Percentiles rank a stretch among this genome's conserved stretches.
phyloP scores from a whole-genome alignment of 306 rosid species.

The Urtica urens region DNA sequence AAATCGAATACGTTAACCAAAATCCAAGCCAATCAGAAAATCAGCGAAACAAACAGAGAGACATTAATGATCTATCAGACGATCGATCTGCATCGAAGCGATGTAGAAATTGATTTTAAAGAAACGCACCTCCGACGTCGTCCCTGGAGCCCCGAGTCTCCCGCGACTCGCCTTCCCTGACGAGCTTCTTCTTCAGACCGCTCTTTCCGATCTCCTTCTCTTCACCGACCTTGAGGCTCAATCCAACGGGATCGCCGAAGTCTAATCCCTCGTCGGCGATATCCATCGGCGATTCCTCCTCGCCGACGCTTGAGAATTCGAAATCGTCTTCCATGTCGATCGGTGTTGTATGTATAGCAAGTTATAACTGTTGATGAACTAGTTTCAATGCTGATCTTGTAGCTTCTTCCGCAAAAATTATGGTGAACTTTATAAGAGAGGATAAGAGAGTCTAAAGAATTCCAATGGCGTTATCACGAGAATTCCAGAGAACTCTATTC shows the following conservation, averaged over 20 bases:
- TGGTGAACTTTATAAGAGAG: too few species aligned
- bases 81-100: not conserved
- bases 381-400: too few species aligned
- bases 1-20: too few species aligned
- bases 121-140: slow-evolving; percentile 53
- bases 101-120: not conserved
- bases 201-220: slow-evolving; percentile 68
- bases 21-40: not conserved
- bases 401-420: too few species aligned
- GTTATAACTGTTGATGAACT: too few species aligned
- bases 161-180: slow-evolving; percentile 71
- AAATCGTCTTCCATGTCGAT: slow-evolving; percentile 56
- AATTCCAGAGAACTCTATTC: too few species aligned
- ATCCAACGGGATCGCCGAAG: slow-evolving; percentile 1
- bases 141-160: slow-evolving; percentile 55
- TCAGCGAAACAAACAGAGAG: not conserved
- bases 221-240: slow-evolving; percentile 48
- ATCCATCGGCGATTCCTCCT: slow-evolving; percentile 35
- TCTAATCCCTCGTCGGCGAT: slow-evolving; percentile 33
- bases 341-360: too few species aligned
- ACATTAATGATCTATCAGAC: not conserved
- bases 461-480: too few species aligned
- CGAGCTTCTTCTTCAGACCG: slow-evolving; percentile 63
- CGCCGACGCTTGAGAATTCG: slow-evolving; percentile 28
- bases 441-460: too few species aligned